Base-by-base conservation (phyloP, 106 monocot genomes). In the Ottelia alismoides region DNA sequence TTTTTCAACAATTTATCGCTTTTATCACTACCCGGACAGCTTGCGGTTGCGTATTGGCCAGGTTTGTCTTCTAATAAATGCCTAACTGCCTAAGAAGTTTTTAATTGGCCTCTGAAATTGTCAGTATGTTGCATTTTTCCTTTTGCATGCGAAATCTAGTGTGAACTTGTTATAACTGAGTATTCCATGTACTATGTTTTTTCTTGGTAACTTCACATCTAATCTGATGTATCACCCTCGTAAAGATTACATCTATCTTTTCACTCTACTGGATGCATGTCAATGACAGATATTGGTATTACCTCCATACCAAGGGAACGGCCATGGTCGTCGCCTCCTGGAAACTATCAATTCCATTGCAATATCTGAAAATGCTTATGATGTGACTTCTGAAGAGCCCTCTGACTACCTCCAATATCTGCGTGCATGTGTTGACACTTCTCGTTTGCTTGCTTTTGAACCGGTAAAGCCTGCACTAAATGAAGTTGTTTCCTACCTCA, bases 391-490 rank as follows among this genome's bases (percentile, higher is more conserved):
- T 12, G 96, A 98, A 77, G 96, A 85, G 7, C 96, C 96, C 40
- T 98, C 96, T n/a, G 96, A 90, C 21, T 85, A 90, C 31, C 82
- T 98, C 52, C 89, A 90, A 65, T 61, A 72, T 49, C 58, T 90
- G n/a, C 81, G 96, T 18, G 25, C 61, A 9, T 98, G 82, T 72
- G 66, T 72, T 29, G 96, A 98, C 64, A 79, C 82, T 14, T 45
- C 66, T 20, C 89, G 82, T 24, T 57, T 96, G 22, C 76, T 82
- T 22, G 27, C 50, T 28, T 85, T 82, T 31, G 73, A 76, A 47
- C 85, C 82, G 22, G 70, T 75, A 35, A 71, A 63, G 49, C 67
- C 74, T 6, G 71, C 72, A 24, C 19, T 82, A 9, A 26, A 56
- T 27, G 58, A 64, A 16, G 64, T 67, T 19, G 65, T 79, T 49